phyloP scores from a whole-genome alignment of 108 stramenopile species.

The Mediolabrus comicus region DNA sequence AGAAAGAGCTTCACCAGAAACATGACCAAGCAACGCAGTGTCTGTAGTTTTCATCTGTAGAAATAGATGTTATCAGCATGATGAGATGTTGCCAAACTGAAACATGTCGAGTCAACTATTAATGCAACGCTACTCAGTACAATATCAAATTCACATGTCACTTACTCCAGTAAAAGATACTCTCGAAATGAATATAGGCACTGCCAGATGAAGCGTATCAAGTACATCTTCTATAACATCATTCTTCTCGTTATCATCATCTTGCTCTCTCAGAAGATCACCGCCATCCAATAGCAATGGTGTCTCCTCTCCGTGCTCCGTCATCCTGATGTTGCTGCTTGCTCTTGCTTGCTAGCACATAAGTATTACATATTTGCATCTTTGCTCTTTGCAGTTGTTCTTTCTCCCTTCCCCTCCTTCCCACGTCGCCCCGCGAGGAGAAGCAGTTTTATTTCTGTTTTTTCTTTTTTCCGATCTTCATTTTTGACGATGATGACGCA shows the following conservation, averaged over 20 bases:
- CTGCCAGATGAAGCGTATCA: slow-evolving; percentile 52
- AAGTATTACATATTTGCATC: no score
- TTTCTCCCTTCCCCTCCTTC: neutral
- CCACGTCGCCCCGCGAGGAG: no score
- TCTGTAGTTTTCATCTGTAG: slow-evolving; percentile 79
- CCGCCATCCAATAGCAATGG: neutral
- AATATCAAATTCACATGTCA: neutral
- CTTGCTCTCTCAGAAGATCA: neutral
- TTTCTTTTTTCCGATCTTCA: no score
- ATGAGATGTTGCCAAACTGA: neutral
- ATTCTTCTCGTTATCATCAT: neutral
- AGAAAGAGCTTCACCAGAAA: slow-evolving; percentile 52
- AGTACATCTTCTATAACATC: slow-evolving; percentile 20
- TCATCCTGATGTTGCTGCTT: no score
- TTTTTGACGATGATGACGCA: no score
- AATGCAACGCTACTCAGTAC: neutral
- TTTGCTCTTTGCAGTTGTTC: no score
- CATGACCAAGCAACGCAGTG: slow-evolving; percentile 73
- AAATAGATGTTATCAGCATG: neutral
- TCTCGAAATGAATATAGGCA: slow-evolving; percentile 65
- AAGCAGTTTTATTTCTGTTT: no score
- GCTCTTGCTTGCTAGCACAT: no score
- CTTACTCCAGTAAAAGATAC: slow-evolving; percentile 66
- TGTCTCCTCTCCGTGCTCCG: neutral
- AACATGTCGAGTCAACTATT: no score